Evolutionary conservation across 2,329 filamentous ascomycete species (phyloP).

Genomic region (Akanthomyces uredinophilus): DNA sequence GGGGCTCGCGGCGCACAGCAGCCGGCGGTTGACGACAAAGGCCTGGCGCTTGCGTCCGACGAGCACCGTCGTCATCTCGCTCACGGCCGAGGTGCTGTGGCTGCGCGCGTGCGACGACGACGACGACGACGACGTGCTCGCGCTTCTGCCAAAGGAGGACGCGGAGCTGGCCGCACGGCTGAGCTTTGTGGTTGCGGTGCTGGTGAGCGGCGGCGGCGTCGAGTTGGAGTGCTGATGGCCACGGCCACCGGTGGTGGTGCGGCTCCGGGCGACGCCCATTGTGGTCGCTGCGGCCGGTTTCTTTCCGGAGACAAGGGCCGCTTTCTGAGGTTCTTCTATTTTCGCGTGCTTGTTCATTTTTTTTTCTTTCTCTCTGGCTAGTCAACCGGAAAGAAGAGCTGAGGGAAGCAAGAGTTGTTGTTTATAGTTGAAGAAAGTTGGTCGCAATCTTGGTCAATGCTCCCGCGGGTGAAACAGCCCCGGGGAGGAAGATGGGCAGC

Average conservation of each 20-base stretch:
- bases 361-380: too few species aligned
- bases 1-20: slow-evolving; percentile 41
- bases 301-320: not conserved
- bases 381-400: too few species aligned
- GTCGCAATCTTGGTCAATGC: too few species aligned
- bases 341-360: too few species aligned
- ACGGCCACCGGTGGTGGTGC: not conserved
- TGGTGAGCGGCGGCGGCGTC: not conserved
- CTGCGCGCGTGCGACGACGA: not conserved
- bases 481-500: too few species aligned
- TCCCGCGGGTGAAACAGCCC: too few species aligned
- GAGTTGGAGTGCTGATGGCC: not conserved
- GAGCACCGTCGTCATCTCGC: slow-evolving; percentile 32
- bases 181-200: not conserved
- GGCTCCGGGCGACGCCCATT: not conserved
- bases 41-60: slow-evolving; percentile 37
- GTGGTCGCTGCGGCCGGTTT: not conserved
- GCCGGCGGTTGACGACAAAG: slow-evolving; percentile 39
- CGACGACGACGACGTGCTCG: not conserved
- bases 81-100: not conserved
- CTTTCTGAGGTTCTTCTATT: not conserved
- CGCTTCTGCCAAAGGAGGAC: not conserved
- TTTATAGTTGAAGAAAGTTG: too few species aligned
- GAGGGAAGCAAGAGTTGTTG: too few species aligned
- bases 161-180: too few species aligned